These are phyloP conservation scores for Dipodascus albidus DNA, from an alignment of 805 yeast species.

Conservation along the genomic window DNA sequence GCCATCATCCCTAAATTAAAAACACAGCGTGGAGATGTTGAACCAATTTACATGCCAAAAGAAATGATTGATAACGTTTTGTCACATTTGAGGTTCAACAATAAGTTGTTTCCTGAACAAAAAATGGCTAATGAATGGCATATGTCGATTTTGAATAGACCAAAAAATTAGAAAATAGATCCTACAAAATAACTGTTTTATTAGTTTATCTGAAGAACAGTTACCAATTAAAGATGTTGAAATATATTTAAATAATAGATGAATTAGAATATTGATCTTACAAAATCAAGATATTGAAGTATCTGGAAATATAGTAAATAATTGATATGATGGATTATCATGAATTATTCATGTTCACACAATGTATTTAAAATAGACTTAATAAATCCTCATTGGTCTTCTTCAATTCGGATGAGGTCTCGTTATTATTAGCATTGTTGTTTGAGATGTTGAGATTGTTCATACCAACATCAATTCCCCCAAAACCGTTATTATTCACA, in stretches of 20 bases:
- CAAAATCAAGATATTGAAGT: too few species aligned
- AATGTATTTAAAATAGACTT: slow-evolving; percentile 18
- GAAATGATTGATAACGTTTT: slow-evolving; percentile 25
- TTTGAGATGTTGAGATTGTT: background rate
- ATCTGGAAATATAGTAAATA: too few species aligned
- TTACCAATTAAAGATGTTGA: too few species aligned
- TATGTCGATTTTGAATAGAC: slow-evolving; percentile 18
- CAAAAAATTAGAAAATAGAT: too few species aligned
- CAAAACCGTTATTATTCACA: slow-evolving; percentile 1
- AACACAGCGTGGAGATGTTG: slow-evolving; percentile 28
- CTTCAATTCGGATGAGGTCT: slow-evolving; percentile 2
- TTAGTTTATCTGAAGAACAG: too few species aligned
- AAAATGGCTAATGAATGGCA: slow-evolving; percentile 20
- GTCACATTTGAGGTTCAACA: slow-evolving; percentile 20
- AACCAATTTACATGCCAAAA: slow-evolving; percentile 26
- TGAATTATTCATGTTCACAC: background rate
- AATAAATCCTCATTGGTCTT: slow-evolving; percentile 21
- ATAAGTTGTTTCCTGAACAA: slow-evolving; percentile 27
- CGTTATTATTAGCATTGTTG: background rate
- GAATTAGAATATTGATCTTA: too few species aligned
- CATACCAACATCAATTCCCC: slow-evolving; percentile 1
- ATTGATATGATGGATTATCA: background rate
- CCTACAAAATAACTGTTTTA: too few species aligned
- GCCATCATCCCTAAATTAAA: slow-evolving; percentile 20
- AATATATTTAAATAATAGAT: too few species aligned